A percentile compares a stretch with the other conserved stretches of the same genome.
Conservation (phyloP, 2,329 filamentous ascomycete genomes). For the Talaromyces verruculosus region DNA sequence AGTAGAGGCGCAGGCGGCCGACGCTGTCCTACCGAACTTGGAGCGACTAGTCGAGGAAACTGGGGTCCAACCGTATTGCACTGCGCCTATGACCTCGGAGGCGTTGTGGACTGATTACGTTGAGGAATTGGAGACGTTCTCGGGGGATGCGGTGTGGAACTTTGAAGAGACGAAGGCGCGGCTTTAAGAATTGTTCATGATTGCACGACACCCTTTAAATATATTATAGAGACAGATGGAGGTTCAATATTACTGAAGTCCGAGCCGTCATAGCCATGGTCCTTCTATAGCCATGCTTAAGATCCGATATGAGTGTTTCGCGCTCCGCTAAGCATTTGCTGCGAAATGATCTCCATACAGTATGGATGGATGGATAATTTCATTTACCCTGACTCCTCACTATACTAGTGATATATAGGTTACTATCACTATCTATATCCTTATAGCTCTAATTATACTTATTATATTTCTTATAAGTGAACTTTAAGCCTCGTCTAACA, state of each 20-base stretch:
- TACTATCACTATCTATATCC: background rate
- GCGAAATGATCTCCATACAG: background rate
- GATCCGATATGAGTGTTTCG: background rate
- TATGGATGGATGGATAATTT: background rate
- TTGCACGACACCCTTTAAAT: background rate
- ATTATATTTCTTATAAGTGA: no score
- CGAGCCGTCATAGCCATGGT: background rate
- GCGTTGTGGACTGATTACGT: background rate
- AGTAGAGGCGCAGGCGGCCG: constrained; percentile 1
- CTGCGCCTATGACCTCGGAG: constrained; percentile 12
- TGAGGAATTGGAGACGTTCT: constrained; percentile 8
- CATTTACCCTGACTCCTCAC: background rate
- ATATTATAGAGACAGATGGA: background rate
- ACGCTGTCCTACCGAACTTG: constrained; percentile 1
- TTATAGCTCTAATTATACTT: no score
- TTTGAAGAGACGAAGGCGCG: constrained; percentile 2
- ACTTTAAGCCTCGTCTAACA: no score
- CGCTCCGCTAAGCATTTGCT: background rate
- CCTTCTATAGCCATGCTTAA: background rate
- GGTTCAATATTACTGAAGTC: background rate
- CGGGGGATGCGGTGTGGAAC: background rate
- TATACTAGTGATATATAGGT: background rate
- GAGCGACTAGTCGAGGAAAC: constrained; percentile 1
- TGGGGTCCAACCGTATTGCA: constrained; percentile 6
- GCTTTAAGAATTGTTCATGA: background rate